Evolutionary conservation across 805 yeast genomes (phyloP), one percentile per base, ranked within the genome.

Genomic region (Wickerhamiella azymoides): DNA sequence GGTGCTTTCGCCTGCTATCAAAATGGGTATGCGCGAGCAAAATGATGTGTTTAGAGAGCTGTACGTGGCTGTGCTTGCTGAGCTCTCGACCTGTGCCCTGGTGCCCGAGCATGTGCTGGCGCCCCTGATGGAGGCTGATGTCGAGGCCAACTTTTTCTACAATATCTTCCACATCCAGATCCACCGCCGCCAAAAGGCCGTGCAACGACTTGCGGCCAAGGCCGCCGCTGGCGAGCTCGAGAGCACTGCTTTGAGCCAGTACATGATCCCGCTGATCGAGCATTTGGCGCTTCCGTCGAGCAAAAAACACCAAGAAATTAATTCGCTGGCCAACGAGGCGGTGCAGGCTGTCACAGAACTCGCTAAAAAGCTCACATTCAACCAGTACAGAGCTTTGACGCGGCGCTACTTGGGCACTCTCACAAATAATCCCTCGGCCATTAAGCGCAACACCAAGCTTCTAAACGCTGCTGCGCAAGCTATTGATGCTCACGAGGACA

Each of bases 161-260:
- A 85, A 86, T 54, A 70, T 92, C 40, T 72, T 71, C 49, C 96
- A 89, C 60, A 77, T 89, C 32, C 98, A 89, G 64, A 55, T 80
- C 9, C 85, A 80, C 57, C 76, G 94, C 64, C 80, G 96, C 54
- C 86, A 82, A 60, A 72, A 86, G 55, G 94, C 97, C 0, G 70
- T 89, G 18, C 72, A 76, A 55, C 71, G 82, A 48, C 62, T 88
- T 25, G 70, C 71, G 10, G 76, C 69, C 5, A 55, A 70, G 37
- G 72, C 76, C 5, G 52, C 66, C 6, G 61, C 73, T 0, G 74
- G 30, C 2, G 42, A 45, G 39, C 36, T 53, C 1, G 50, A 39
- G 16, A 40, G 74, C 21, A 63, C 66, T 32, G 79, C 77, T 53
- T 74, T 89, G 45, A 72, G 94, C 0, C 92, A 84, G 56, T 86